Percentiles rank a stretch among this genome's conserved stretches.
These are phyloP conservation scores for Akebia trifoliata DNA, from an alignment of 164 flowering plant species.

Conservation along the genomic window DNA sequence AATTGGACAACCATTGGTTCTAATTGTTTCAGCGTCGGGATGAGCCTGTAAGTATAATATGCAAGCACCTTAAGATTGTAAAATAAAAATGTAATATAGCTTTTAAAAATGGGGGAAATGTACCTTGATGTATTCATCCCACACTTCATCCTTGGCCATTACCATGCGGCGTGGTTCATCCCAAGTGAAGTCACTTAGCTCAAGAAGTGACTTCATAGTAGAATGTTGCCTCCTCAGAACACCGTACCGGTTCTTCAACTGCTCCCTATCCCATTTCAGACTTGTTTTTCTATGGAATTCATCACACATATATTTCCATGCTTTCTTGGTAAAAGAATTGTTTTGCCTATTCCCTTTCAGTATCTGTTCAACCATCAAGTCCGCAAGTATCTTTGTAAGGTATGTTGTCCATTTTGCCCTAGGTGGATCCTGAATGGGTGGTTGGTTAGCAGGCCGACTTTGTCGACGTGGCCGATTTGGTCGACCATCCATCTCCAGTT, in stretches of 20 bases:
- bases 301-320: conserved; percentile 44
- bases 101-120: not conserved
- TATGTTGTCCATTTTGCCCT: conserved; percentile 57
- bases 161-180: conserved; percentile 39
- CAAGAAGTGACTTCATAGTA: conserved; percentile 34
- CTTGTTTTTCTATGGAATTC: conserved; percentile 41
- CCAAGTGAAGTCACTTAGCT: conserved; percentile 35
- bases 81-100: not conserved
- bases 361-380: conserved; percentile 50
- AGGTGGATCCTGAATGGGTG: conserved; percentile 28
- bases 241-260: conserved; percentile 41
- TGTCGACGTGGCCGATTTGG: conserved; percentile 8
- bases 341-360: conserved; percentile 37
- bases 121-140: conserved; percentile 48
- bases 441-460: conserved; percentile 22
- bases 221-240: conserved; percentile 40
- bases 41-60: conserved; percentile 27
- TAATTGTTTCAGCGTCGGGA: conserved; percentile 49
- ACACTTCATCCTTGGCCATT: conserved; percentile 32
- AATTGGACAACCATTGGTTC: conserved; percentile 37
- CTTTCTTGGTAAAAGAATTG: conserved; percentile 40
- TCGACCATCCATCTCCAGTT: conserved; percentile 39
- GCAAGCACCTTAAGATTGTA: not conserved
- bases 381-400: conserved; percentile 41
- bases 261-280: conserved; percentile 54